Evolutionary conservation across 129 eudicot genomes (phyloP).

Genomic region (Chrysanthemum makinoi): DNA sequence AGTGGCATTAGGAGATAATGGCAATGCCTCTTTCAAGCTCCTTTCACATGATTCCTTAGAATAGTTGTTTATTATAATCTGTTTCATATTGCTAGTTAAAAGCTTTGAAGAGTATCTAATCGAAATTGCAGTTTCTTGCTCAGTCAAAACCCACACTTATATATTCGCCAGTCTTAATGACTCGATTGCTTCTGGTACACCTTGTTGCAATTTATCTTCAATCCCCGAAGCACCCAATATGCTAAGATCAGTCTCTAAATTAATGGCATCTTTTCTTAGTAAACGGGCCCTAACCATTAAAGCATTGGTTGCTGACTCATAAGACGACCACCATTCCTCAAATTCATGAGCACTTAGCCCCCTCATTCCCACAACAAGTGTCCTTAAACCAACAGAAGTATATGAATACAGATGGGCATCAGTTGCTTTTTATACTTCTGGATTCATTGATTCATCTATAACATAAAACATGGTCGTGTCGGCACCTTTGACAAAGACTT

Average conservation of each 20-base stretch:
- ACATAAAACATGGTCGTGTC: constrained; percentile 38
- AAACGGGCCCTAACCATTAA: constrained; percentile 79
- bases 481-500: constrained; percentile 38
- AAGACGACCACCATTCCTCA: constrained; percentile 76
- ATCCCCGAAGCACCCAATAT: constrained; percentile 83
- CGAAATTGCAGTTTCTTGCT: constrained; percentile 96
- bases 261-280: constrained; percentile 71
- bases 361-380: constrained; percentile 83
- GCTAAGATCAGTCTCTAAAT: constrained; percentile 52
- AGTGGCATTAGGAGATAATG: constrained; percentile 31
- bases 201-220: constrained; percentile 87
- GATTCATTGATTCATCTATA: constrained; percentile 37
- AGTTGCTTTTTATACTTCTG: constrained; percentile 44
- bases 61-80: constrained; percentile 63
- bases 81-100: constrained; percentile 68
- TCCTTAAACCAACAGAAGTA: constrained; percentile 75
- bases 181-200: constrained; percentile 95
- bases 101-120: constrained; percentile 91
- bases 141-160: constrained; percentile 94
- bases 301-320: constrained; percentile 82
- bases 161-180: constrained; percentile 70
- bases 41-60: constrained; percentile 65
- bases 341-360: constrained; percentile 64
- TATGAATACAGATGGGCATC: constrained; percentile 69
- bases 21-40: constrained; percentile 61